Percentiles rank a stretch among this genome's conserved stretches.
These are phyloP conservation scores for Solanum pinnatisectum DNA, from an alignment of 257 asterid genomes.

Conservation along the genomic window DNA sequence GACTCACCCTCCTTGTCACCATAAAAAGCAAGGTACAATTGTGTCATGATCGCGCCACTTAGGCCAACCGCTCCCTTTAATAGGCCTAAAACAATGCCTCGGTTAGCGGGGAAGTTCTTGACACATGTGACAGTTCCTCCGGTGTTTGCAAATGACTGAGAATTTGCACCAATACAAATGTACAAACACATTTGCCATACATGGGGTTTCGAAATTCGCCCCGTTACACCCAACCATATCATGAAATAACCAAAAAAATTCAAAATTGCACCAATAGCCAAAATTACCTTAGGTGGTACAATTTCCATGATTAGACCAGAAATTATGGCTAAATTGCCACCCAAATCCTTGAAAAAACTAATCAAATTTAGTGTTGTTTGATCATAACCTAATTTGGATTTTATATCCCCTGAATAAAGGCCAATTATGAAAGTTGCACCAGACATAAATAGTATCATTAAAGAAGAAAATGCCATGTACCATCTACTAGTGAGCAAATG, in stretches of 20 bases:
- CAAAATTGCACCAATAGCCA: constrained; percentile 33
- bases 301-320: constrained; percentile 45
- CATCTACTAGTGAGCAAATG: constrained; percentile 33
- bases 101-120: constrained; percentile 21
- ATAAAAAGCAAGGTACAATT: too few species aligned
- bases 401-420: constrained; percentile 42
- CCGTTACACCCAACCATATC: constrained; percentile 50
- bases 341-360: constrained; percentile 55
- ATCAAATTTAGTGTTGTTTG: constrained; percentile 45
- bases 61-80: too few species aligned
- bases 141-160: constrained; percentile 49
- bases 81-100: too few species aligned
- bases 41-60: too few species aligned
- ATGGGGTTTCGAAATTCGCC: constrained; percentile 20
- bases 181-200: constrained; percentile 62
- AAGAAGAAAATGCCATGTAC: constrained; percentile 52
- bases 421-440: constrained; percentile 64
- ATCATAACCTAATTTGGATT: constrained; percentile 44
- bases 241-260: constrained; percentile 47
- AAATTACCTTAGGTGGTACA: constrained; percentile 52
- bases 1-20: too few species aligned
- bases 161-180: constrained; percentile 48
- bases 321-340: constrained; percentile 45
- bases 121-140: constrained; percentile 55
- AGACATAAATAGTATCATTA: constrained; percentile 42